phyloP scores from a whole-genome alignment of 2,329 filamentous ascomycete genomes.

The Lecanosticta acicola region DNA sequence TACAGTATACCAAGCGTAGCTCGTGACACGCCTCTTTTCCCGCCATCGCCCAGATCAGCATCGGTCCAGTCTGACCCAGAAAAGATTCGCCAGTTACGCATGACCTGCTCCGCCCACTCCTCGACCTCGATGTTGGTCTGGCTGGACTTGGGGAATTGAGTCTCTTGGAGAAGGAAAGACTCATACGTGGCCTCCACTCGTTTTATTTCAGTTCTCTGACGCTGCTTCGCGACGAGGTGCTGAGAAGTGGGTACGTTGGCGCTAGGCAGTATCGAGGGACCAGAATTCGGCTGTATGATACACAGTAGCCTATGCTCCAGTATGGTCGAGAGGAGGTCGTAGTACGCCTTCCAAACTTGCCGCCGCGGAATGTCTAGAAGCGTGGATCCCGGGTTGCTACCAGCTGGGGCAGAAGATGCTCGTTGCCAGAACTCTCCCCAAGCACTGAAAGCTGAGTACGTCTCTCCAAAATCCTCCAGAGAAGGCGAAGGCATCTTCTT shows the following conservation, averaged over 20 bases:
- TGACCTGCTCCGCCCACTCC: conserved; percentile 69
- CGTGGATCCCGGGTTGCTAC: conserved; percentile 32
- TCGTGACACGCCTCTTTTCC: conserved; percentile 67
- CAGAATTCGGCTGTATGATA: conserved; percentile 21
- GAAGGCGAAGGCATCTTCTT: conserved; percentile 21
- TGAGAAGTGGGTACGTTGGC: conserved; percentile 26
- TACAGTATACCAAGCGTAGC: conserved; percentile 81
- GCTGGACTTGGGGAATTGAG: conserved; percentile 76
- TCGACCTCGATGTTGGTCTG: conserved; percentile 76
- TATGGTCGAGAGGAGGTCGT: conserved; percentile 69
- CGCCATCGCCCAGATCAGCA: conserved; percentile 72
- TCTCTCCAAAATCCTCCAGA: conserved; percentile 18
- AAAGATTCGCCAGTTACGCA: conserved; percentile 78
- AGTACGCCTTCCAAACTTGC: conserved; percentile 80
- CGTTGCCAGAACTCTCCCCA: conserved; percentile 65
- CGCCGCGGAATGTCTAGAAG: conserved; percentile 45
- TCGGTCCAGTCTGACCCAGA: conserved; percentile 77
- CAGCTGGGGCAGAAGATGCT: conserved; percentile 8
- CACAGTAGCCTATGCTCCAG: conserved; percentile 62
- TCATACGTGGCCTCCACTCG: conserved; percentile 76
- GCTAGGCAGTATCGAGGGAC: conserved; percentile 34
- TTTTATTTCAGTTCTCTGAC: conserved; percentile 69
- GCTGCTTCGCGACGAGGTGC: conserved; percentile 29
- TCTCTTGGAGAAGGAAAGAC: conserved; percentile 68
- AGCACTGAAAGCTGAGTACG: conserved; percentile 44